These are phyloP conservation scores for Euptelea pleiosperma DNA, from an alignment of 164 flowering plant genomes.

Conservation along the genomic window DNA sequence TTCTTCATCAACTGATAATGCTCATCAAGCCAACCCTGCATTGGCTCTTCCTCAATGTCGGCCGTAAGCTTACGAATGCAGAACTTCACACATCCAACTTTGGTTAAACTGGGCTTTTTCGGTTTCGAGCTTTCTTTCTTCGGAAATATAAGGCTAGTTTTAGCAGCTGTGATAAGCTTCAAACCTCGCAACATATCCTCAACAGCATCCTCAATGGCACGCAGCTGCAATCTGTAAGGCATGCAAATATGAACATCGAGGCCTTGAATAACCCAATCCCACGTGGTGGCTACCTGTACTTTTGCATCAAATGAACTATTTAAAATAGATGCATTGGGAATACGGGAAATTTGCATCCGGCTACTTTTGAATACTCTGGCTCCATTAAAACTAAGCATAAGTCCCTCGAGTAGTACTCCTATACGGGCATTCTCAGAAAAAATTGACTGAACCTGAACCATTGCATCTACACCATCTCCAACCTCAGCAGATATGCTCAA, in stretches of 20 bases:
- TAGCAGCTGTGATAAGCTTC: constrained; percentile 74
- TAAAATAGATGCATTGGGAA: constrained; percentile 54
- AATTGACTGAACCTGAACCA: constrained; percentile 67
- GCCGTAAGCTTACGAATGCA: constrained; percentile 75
- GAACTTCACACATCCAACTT: constrained; percentile 72
- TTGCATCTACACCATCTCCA: constrained; percentile 74
- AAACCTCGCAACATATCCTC: constrained; percentile 91
- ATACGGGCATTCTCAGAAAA: constrained; percentile 89
- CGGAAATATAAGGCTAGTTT: constrained; percentile 55
- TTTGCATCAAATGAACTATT: constrained; percentile 43
- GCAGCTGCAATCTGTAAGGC: constrained; percentile 90
- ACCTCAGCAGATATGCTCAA: constrained; percentile 75
- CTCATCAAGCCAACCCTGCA: constrained; percentile 99
- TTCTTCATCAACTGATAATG: constrained; percentile 82
- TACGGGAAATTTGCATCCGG: constrained; percentile 93
- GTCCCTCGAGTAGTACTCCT: constrained; percentile 95
- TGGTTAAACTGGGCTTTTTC: constrained; percentile 52
- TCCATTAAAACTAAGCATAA: constrained; percentile 67
- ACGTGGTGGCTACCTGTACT: constrained; percentile 36
- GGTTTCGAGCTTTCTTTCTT: constrained; percentile 65
- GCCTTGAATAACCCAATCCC: constrained; percentile 99
- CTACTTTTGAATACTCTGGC: constrained; percentile 78
- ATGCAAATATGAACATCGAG: constrained; percentile 89
- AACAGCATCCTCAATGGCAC: constrained; percentile 97
- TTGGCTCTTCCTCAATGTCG: constrained; percentile 96